Evolutionary conservation across 352 stramenopile species (phyloP).

Genomic region (Phytophthora crassamura): DNA sequence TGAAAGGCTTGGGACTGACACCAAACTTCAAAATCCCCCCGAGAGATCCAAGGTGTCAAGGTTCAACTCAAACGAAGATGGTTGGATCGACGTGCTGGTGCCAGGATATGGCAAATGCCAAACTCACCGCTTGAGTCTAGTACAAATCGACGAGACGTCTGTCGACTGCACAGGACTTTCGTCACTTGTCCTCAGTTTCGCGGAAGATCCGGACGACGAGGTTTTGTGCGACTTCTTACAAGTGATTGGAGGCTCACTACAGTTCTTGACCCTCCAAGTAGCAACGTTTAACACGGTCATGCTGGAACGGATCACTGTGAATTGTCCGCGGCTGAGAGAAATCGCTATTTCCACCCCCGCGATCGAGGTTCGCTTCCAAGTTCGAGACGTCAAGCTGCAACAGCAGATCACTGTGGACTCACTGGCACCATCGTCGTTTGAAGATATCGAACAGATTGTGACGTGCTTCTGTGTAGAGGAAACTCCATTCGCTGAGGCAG

Average conservation of each 20-base stretch:
- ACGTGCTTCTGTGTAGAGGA: background rate
- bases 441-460: background rate
- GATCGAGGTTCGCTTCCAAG: conserved; percentile 1
- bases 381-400: background rate
- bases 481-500: background rate
- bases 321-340: background rate
- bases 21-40: conserved; percentile 1
- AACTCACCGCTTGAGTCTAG: conserved; percentile 3
- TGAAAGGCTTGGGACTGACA: conserved; percentile 5
- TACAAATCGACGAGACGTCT: background rate
- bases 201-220: conserved; percentile 1
- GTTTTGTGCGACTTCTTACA: conserved; percentile 3
- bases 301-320: background rate
- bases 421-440: background rate
- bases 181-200: conserved; percentile 1
- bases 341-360: conserved; percentile 1
- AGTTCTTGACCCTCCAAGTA: conserved; percentile 3
- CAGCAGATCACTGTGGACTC: background rate
- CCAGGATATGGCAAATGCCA: conserved; percentile 15
- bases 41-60: background rate
- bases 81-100: conserved; percentile 5
- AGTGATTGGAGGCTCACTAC: conserved; percentile 1
- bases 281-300: background rate
- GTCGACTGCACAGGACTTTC: background rate
- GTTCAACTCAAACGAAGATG: background rate